Evolutionary conservation across 164 flowering plant species (phyloP).

Genomic region (Euptelea pleiosperma): DNA sequence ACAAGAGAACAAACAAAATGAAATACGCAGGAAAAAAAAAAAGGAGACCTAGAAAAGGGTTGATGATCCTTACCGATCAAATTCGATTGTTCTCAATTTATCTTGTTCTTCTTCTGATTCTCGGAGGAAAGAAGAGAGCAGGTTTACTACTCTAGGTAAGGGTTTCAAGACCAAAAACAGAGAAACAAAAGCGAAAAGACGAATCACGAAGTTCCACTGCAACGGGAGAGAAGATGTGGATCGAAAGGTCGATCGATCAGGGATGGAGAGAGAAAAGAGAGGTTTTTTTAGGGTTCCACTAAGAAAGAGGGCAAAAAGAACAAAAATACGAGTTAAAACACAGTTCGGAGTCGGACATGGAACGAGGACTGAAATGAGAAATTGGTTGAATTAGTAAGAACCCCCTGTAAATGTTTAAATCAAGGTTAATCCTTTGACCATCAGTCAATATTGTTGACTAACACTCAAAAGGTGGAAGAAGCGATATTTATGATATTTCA

Average conservation of each 20-base stretch:
- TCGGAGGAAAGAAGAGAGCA: not conserved
- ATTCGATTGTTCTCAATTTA: not conserved
- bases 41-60: not conserved
- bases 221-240: not conserved
- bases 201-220: slow-evolving; percentile 1
- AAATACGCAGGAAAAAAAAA: no score
- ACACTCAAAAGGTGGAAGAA: no score
- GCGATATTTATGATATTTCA: no score
- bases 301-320: not conserved
- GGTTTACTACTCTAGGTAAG: not conserved
- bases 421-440: no score
- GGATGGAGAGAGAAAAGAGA: not conserved
- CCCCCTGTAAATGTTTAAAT: no score
- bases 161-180: not conserved
- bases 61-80: not conserved
- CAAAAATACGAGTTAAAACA: no score
- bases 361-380: no score
- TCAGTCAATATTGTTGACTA: no score
- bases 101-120: not conserved
- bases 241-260: not conserved
- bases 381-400: no score
- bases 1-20: no score
- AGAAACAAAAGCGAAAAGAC: not conserved
- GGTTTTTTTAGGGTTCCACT: not conserved
- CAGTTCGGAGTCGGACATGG: no score